These are phyloP conservation scores for Cryptomeria japonica DNA, from an alignment of 75 land plant genomes.

Conservation along the genomic window DNA sequence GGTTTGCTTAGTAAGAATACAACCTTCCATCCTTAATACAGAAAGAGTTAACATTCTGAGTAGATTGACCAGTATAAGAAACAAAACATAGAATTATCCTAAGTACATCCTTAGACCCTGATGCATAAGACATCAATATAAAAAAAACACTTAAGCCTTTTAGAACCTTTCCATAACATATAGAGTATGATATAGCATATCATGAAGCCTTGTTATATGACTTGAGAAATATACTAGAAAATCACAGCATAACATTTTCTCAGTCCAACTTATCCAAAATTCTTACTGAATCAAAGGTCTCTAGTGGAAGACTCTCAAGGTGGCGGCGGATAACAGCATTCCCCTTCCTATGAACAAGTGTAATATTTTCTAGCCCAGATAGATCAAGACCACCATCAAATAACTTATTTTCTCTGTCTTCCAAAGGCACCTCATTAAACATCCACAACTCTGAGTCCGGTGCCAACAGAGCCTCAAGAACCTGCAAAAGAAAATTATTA, in stretches of 20 bases:
- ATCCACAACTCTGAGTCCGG: slow-evolving; percentile 79
- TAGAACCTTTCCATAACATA: background rate
- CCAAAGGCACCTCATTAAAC: slow-evolving; percentile 75
- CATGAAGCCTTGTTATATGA: background rate
- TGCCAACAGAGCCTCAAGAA: slow-evolving; percentile 69
- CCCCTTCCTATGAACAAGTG: slow-evolving; percentile 69
- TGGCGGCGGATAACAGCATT: slow-evolving; percentile 79
- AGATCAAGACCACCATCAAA: slow-evolving; percentile 67
- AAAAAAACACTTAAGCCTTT: background rate
- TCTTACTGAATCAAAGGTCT: slow-evolving; percentile 83
- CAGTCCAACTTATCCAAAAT: background rate
- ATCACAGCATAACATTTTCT: background rate
- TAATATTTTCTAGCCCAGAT: slow-evolving; percentile 41
- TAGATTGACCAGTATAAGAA: background rate
- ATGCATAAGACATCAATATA: background rate
- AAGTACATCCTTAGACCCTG: background rate
- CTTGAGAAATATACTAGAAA: background rate
- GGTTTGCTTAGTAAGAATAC: background rate
- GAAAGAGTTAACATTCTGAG: background rate
- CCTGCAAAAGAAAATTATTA: slow-evolving; percentile 36
- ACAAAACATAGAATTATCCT: background rate
- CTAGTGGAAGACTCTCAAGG: slow-evolving; percentile 68
- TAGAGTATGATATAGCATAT: background rate
- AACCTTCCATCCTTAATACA: background rate
- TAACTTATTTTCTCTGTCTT: slow-evolving; percentile 67